Evolutionary conservation across 371 early-diverging fungal species (phyloP), one percentile per base, ranked within the genome.

Genomic region (Cladochytrium tenue): DNA sequence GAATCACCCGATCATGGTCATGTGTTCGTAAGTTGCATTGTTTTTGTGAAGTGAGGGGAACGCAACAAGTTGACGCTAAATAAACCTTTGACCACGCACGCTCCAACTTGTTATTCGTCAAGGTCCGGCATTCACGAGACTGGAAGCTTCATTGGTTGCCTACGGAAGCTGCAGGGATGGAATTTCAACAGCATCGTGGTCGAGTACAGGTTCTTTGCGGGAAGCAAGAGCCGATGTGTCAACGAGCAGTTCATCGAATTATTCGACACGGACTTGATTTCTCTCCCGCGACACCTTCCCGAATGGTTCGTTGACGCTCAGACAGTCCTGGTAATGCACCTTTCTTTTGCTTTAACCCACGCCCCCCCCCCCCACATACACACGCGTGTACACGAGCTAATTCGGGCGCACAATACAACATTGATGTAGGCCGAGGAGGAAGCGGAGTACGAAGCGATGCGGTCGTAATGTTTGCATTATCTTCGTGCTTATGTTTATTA

Each of bases 211-310:
- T 83, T 89, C 56, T 96, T 89, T 80, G 93, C 95, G 3, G 93
- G 93, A 4, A 91, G 82, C 43, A 95, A 93, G 68, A 86, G 89
- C 7, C 86, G 95, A 35, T 91, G 89, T 70, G 86, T 89, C 20
- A 93, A 92, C 69, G 95, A 96, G 66, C 95, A 95, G 73, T 95
- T 96, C 66, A 93, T 96, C 56, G 97, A 97, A 69, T 75, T 96
- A 30, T 97, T 95, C 81, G 96, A 97, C 76, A 73, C 88, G 36
- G 96, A 96, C 75, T 81, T 96, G 67, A 88, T 96, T 32, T 91
- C 90, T 2, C 72, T 96, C 30, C 97, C 97, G 25, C 60, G 67
- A 17, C 75, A 83, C 43, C 13, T 43, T 7, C 43, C 43, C 7
- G 43, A 43, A 20, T 43, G 95, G 95, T 90, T 93, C 69, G 73